phyloP scores from a whole-genome alignment of 805 yeast species.

The Sugiyamaella mastotermitis region DNA sequence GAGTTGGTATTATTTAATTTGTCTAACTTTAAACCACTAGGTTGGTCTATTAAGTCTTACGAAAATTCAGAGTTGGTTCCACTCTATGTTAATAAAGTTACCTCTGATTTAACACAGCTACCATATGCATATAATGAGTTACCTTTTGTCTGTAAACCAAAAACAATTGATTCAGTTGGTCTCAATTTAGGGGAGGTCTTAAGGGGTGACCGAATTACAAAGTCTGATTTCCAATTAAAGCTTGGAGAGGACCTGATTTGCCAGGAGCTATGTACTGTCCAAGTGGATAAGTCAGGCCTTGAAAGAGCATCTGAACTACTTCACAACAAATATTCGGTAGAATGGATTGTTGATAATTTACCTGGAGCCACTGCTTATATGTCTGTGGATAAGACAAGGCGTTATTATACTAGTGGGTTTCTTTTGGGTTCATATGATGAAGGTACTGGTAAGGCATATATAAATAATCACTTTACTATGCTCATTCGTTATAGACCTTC shows the following conservation, averaged over 20 bases:
- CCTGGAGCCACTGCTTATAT: conserved; percentile 87
- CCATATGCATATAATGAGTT: conserved; percentile 74
- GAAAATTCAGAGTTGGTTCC: conserved; percentile 56
- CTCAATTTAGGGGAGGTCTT: conserved; percentile 71
- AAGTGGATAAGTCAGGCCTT: conserved; percentile 46
- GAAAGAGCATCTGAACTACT: conserved; percentile 54
- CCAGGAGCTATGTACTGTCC: conserved; percentile 59
- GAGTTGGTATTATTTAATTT: neutral
- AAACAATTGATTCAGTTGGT: conserved; percentile 52
- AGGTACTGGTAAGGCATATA: conserved; percentile 44
- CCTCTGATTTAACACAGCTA: conserved; percentile 68
- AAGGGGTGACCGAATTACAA: conserved; percentile 75
- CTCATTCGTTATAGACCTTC: conserved; percentile 66
- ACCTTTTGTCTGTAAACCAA: conserved; percentile 68
- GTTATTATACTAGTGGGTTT: conserved; percentile 81
- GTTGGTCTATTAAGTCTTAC: conserved; percentile 36
- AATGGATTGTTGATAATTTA: conserved; percentile 77
- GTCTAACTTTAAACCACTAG: conserved; percentile 20
- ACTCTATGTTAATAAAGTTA: conserved; percentile 68
- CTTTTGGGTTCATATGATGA: conserved; percentile 68
- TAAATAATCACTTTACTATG: conserved; percentile 77
- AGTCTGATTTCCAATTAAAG: conserved; percentile 57
- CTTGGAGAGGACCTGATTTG: conserved; percentile 67
- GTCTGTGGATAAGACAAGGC: conserved; percentile 48
- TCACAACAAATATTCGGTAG: conserved; percentile 65